A percentile compares a stretch with the other conserved stretches of the same genome.
These are phyloP conservation scores for Salix koriyanagi DNA, from an alignment of 345 rosid species.

Conservation along the genomic window DNA sequence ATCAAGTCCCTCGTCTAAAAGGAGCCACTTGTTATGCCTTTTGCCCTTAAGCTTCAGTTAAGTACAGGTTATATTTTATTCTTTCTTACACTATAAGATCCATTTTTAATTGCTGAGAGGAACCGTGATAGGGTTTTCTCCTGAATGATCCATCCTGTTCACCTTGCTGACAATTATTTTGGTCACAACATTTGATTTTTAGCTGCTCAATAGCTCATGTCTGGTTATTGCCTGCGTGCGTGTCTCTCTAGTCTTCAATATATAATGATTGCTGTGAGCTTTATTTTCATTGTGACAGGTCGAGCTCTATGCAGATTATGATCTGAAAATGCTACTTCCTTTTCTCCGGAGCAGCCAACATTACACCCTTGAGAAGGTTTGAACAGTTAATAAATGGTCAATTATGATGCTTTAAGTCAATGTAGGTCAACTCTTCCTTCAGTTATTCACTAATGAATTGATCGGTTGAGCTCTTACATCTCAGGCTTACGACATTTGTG, in stretches of 20 bases:
- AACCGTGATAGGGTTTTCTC: background rate
- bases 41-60: background rate
- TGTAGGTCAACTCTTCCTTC: background rate
- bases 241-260: background rate
- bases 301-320: constrained; percentile 88
- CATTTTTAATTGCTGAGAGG: background rate
- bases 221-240: background rate
- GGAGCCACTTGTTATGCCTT: background rate
- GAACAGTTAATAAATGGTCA: constrained; percentile 20
- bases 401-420: constrained; percentile 3
- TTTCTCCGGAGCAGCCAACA: constrained; percentile 98
- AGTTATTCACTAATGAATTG: constrained; percentile 8
- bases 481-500: constrained; percentile 90
- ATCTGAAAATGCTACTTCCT: constrained; percentile 87
- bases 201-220: background rate
- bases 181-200: background rate
- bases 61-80: background rate
- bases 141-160: background rate
- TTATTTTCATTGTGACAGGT: constrained; percentile 51
- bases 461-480: constrained; percentile 23
- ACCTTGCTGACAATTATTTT: background rate
- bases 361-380: constrained; percentile 93
- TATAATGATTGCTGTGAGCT: constrained; percentile 14
- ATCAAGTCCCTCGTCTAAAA: background rate
- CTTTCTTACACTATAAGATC: background rate